Conservation (phyloP, 2,329 filamentous ascomycete genomes). For the Sporothrix euskadiensis region DNA sequence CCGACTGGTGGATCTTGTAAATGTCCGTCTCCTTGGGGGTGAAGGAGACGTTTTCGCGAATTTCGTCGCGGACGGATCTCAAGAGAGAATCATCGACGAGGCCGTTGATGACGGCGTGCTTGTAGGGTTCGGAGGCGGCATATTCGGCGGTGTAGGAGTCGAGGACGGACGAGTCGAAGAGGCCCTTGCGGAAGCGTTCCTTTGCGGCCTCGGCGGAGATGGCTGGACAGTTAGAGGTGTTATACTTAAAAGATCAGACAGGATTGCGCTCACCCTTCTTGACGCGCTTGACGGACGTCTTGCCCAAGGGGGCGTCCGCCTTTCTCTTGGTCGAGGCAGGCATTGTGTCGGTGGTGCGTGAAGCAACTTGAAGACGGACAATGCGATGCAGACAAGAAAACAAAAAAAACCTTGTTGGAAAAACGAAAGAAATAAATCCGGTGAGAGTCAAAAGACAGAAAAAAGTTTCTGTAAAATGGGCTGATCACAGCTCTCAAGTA, state of each 20-base stretch:
- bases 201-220: constrained; percentile 53
- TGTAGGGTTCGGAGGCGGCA: constrained; percentile 70
- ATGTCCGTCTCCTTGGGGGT: constrained; percentile 99
- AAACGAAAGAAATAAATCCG: neutral
- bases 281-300: constrained; percentile 51
- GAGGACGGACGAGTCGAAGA: constrained; percentile 63
- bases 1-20: constrained; percentile 99
- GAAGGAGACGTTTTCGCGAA: constrained; percentile 87
- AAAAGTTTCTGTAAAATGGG: constrained; percentile 28
- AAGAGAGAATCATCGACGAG: constrained; percentile 80
- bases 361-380: neutral
- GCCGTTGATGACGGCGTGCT: constrained; percentile 83
- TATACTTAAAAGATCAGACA: neutral
- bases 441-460: neutral
- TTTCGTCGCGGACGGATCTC: constrained; percentile 82
- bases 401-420: neutral
- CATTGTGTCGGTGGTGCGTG: neutral
- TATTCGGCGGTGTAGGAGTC: constrained; percentile 63
- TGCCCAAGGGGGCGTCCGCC: constrained; percentile 50
- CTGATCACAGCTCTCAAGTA: constrained; percentile 25
- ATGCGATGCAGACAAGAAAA: neutral
- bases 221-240: constrained; percentile 39
- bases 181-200: constrained; percentile 63
- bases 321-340: constrained; percentile 38
- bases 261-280: constrained; percentile 46